Evolutionary conservation across 148 eudicot genomes (phyloP).

Genomic region (Fagopyrum homotropicum): DNA sequence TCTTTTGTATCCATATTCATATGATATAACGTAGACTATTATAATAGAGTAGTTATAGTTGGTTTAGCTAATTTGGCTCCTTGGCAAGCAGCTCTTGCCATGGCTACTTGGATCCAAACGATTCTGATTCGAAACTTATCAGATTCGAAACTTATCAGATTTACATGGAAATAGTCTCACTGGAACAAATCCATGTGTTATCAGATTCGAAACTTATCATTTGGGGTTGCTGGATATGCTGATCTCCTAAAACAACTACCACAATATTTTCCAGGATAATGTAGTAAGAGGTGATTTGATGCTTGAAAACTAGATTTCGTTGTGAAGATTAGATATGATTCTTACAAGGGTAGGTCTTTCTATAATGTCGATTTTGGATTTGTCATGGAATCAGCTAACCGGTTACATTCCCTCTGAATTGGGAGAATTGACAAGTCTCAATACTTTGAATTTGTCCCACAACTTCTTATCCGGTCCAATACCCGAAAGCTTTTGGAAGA

Average conservation of each 20-base stretch:
- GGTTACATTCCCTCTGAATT: slow-evolving; percentile 18
- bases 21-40: no score
- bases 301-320: background rate
- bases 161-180: background rate
- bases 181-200: no score
- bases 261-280: background rate
- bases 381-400: slow-evolving; percentile 13
- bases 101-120: no score
- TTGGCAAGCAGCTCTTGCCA: no score
- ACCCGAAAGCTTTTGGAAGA: background rate
- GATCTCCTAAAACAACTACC: no score
- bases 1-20: no score
- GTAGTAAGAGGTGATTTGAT: background rate
- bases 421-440: background rate
- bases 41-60: no score
- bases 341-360: background rate
- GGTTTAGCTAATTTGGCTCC: no score
- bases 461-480: slow-evolving; percentile 3
- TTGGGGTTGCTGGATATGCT: no score
- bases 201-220: no score
- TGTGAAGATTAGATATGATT: slow-evolving; percentile 8
- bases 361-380: slow-evolving; percentile 4
- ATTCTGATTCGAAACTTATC: no score
- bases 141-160: no score
- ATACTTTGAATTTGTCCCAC: slow-evolving; percentile 16